Evolutionary conservation across 225 moss, liverwort and hornwort genomes (phyloP).

Genomic region (Climacium dendroides): DNA sequence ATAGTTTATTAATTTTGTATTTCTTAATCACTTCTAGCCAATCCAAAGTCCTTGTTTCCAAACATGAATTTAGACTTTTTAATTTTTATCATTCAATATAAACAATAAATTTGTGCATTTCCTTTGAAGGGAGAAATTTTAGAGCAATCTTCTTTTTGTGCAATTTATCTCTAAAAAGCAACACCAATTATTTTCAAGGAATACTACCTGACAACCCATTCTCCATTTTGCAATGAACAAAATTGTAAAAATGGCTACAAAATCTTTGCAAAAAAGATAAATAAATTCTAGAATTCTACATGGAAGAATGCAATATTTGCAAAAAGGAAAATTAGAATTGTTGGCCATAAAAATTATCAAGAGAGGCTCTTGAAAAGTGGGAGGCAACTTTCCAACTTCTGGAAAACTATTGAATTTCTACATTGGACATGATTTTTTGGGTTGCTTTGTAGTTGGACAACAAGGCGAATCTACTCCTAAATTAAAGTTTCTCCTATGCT

Average conservation of each 20-base stretch:
- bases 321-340: neutral
- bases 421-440: neutral
- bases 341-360: fast-evolving
- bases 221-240: neutral
- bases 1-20: neutral
- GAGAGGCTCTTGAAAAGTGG: neutral
- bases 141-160: neutral
- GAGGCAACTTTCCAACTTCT: neutral
- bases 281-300: fast-evolving
- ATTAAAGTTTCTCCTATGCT: neutral
- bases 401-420: neutral
- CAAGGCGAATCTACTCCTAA: neutral
- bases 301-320: neutral
- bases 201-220: neutral
- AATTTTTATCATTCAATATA: neutral
- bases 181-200: neutral
- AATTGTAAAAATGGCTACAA: neutral
- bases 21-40: neutral
- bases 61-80: neutral
- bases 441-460: neutral
- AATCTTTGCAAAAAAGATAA: neutral
- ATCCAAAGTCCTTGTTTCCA: neutral
- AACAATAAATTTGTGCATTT: neutral
- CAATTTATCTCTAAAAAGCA: neutral
- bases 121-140: fast-evolving